Percentiles rank a stretch among this genome's conserved stretches.
Evolutionary conservation across 352 stramenopile genomes (phyloP).

Genomic region (Globisporangium barbulae): DNA sequence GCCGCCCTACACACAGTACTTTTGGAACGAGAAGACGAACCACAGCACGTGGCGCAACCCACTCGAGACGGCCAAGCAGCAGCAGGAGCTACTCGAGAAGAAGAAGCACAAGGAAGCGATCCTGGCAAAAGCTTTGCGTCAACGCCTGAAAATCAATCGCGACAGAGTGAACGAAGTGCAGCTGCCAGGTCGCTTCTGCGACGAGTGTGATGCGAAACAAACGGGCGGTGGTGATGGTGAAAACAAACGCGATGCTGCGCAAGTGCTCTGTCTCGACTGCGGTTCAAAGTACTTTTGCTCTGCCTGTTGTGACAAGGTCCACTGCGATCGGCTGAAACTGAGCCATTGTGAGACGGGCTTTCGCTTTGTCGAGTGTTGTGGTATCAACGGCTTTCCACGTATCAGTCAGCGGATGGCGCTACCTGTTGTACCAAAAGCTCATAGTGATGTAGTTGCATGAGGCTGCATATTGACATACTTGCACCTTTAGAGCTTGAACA

Average conservation of each 20-base stretch:
- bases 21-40: conserved; percentile 56
- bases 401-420: not conserved
- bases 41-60: conserved; percentile 58
- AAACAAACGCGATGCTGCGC: conserved; percentile 15
- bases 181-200: conserved; percentile 16
- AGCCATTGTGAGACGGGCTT: conserved; percentile 33
- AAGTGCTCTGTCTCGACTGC: conserved; percentile 42
- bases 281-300: conserved; percentile 39
- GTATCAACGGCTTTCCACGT: conserved; percentile 31
- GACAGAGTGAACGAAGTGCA: conserved; percentile 10
- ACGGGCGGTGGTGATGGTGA: not conserved
- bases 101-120: conserved; percentile 27
- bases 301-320: conserved; percentile 39
- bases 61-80: conserved; percentile 36
- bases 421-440: not conserved
- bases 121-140: conserved; percentile 34
- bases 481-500: not conserved
- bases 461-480: not conserved
- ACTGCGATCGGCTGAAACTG: conserved; percentile 27
- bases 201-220: conserved; percentile 6
- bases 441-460: not conserved
- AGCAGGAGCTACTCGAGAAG: conserved; percentile 32
- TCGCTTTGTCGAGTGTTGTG: conserved; percentile 33
- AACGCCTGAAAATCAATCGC: conserved; percentile 45
- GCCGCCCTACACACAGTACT: conserved; percentile 61